Base-by-base conservation (phyloP, 2,329 filamentous ascomycete genomes). In the Fusarium sterilihyphosum region DNA sequence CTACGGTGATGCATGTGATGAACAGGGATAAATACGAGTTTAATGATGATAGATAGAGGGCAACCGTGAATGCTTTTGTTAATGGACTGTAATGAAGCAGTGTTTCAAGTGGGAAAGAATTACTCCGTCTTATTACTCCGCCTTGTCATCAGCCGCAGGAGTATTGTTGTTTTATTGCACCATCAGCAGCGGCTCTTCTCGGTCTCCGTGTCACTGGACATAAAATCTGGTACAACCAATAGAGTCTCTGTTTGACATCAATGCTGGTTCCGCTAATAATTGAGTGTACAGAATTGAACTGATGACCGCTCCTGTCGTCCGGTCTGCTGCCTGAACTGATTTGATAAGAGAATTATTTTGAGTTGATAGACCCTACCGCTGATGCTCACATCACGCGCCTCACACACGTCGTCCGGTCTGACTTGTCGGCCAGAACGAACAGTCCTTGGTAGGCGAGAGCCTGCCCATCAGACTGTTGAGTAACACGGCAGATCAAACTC, bases 231-330 rank as follows among this genome's bases (percentile, higher is more conserved):
- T 6, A 52, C 3, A 33, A 33, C 6, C 13, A 22, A 0, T 8
- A 29, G 26, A 22, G 0, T 7, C 2, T 6, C 4, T 24, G 6
- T 2, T 24, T 14, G 44, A 20, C 5, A 29, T 29, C 0, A 14
- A n/a, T n/a, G n/a, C n/a, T n/a, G n/a, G n/a, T n/a, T n/a, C 8
- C 5, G 8, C 18, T 47, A 6, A 16, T 13, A 22, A 29, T 49
- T 8, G 13, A 29, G 0, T 8, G 13, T 8, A 4, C 2, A 29
- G 24, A 2, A 8, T 5, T 14, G 24, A 29, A 29, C 8, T 6
- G 9, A 16, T 1, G 13, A 16, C 8, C 20, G 18, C 5, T 1
- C 1, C 13, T 49, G 3, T 16, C 5, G 0, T 20, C 17, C 24
- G 6, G 50, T 53, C 18, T 38, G n/a, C n/a, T n/a, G n/a, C n/a